Conservation (phyloP, 1,284 basidiomycete genomes). For the Tilletia caries region DNA sequence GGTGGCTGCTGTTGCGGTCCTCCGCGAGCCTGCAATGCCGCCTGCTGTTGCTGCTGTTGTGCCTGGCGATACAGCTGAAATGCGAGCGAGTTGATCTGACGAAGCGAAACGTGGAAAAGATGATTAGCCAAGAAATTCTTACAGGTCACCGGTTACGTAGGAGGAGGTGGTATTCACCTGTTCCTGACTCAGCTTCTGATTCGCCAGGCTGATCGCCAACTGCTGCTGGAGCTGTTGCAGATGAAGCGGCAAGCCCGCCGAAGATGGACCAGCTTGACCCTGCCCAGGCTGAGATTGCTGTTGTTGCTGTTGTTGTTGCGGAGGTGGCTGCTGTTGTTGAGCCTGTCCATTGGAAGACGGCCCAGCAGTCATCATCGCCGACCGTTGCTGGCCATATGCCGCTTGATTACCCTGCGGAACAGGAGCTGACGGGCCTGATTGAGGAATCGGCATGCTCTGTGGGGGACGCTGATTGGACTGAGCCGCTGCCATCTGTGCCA, state of each 20-base stretch:
- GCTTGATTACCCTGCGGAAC: not conserved
- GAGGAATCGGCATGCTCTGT: not conserved
- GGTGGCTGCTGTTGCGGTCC: not conserved
- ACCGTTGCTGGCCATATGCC: not conserved
- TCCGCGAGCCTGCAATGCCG: not conserved
- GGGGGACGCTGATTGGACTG: not conserved
- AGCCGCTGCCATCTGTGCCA: slow-evolving; percentile 7
- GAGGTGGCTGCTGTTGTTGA: not conserved
- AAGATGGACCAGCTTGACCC: not conserved
- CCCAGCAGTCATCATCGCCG: not conserved
- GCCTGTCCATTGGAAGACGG: not conserved
- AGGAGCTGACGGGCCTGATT: not conserved
- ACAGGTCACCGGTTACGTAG: too few relatives aligned
- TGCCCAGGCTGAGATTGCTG: not conserved
- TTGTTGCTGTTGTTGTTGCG: slow-evolving; percentile 1
- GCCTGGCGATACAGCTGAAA: slow-evolving; percentile 46
- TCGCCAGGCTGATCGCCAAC: slow-evolving; percentile 35
- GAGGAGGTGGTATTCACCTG: too few relatives aligned
- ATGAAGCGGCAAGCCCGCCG: slow-evolving; percentile 30
- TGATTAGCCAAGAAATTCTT: too few relatives aligned
- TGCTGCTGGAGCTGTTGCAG: slow-evolving; percentile 46
- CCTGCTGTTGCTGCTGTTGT: slow-evolving; percentile 27
- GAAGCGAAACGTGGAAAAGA: too few relatives aligned
- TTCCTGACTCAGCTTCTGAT: slow-evolving; percentile 36
- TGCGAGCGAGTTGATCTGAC: slow-evolving; percentile 41